phyloP scores from a whole-genome alignment of 176 grass and related monocot genomes.

The Bolboschoenus planiculmis region DNA sequence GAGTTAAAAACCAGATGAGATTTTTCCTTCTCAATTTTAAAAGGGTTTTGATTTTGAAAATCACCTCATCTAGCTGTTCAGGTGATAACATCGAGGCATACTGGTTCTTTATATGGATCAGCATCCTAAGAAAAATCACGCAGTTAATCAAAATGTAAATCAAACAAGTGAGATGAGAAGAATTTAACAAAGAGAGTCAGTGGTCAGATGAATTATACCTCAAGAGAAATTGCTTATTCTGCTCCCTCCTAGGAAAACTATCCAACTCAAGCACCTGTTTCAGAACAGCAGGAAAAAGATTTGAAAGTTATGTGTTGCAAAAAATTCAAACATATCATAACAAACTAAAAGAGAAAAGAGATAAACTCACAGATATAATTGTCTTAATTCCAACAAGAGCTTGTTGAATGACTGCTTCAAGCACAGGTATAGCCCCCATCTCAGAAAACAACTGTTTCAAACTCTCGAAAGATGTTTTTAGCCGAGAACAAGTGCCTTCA shows the following conservation, averaged over 20 bases:
- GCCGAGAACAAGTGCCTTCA: constrained; percentile 48
- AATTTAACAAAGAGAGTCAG: not conserved
- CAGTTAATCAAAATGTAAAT: constrained; percentile 23
- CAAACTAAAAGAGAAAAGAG: not conserved
- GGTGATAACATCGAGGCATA: constrained; percentile 58
- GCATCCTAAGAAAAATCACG: constrained; percentile 33
- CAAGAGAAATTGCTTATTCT: constrained; percentile 54
- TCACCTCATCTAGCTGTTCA: constrained; percentile 58
- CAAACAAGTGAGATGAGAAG: constrained; percentile 25
- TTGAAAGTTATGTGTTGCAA: constrained; percentile 1
- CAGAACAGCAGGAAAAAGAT: constrained; percentile 26
- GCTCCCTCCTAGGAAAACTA: constrained; percentile 48
- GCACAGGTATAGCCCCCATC: constrained; percentile 55
- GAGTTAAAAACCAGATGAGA: constrained; percentile 4
- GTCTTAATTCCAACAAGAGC: constrained; percentile 59
- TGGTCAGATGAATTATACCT: constrained; percentile 37
- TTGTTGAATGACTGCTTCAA: constrained; percentile 68
- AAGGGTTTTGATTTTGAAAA: not conserved
- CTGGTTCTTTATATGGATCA: constrained; percentile 85
- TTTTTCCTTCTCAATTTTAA: not conserved
- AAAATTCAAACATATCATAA: not conserved
- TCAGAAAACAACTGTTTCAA: constrained; percentile 64
- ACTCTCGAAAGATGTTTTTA: constrained; percentile 62
- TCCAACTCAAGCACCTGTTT: constrained; percentile 33
- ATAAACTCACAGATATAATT: constrained; percentile 50